Evolutionary conservation across 768 basidiomycete genomes (phyloP).

Genomic region (Pleurotus giganteus): DNA sequence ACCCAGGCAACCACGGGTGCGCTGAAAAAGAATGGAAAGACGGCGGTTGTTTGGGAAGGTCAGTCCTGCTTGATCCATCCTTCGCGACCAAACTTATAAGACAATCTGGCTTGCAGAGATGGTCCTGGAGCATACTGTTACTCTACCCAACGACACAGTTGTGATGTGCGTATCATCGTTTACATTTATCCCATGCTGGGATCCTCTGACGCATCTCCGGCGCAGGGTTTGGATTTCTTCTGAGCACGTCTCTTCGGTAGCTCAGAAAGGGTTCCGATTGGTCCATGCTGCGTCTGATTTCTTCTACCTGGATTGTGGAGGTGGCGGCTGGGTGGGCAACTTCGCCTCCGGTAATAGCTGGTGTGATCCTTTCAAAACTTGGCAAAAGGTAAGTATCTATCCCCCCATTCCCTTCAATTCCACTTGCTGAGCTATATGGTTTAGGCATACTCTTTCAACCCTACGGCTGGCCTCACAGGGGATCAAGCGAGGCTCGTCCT

Average conservation of each 20-base stretch:
- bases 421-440: background rate
- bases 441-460: conserved; percentile 69
- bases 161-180: conserved; percentile 44
- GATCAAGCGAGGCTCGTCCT: conserved; percentile 55
- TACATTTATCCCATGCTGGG: background rate
- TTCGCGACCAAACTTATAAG: conserved; percentile 29
- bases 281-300: conserved; percentile 72
- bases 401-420: background rate
- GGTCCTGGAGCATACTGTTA: conserved; percentile 55
- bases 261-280: conserved; percentile 56
- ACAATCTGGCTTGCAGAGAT: conserved; percentile 64
- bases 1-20: conserved; percentile 57
- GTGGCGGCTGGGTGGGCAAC: conserved; percentile 66
- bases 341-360: conserved; percentile 49
- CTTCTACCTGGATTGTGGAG: conserved; percentile 84
- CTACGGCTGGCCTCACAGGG: conserved; percentile 50
- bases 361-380: conserved; percentile 81
- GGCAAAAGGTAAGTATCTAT: conserved; percentile 56
- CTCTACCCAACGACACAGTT: conserved; percentile 47
- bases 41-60: conserved; percentile 84
- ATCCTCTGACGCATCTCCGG: background rate
- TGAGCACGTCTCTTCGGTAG: conserved; percentile 54
- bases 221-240: conserved; percentile 73
- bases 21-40: conserved; percentile 58
- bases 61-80: conserved; percentile 7